Conservation (phyloP, 108 stramenopile species). For the Ochromonas danica region DNA sequence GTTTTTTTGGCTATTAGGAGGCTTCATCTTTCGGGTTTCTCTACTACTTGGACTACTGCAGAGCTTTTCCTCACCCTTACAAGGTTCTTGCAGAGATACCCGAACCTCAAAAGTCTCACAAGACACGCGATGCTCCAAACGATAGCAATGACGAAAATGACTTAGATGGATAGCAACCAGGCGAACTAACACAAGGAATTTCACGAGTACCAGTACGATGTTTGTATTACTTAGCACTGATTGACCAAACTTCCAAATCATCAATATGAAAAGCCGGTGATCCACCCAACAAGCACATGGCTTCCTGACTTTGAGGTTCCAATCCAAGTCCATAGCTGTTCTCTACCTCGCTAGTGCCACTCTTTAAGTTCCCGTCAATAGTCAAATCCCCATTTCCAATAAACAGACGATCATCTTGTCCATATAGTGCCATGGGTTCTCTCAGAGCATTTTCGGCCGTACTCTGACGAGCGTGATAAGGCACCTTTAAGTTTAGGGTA, state of each 20-base stretch:
- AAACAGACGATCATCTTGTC: conserved; percentile 1
- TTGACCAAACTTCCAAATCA: conserved; percentile 21
- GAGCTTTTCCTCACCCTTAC: not conserved
- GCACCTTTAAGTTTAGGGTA: not conserved
- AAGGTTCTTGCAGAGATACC: not conserved
- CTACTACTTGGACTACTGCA: conserved; percentile 28
- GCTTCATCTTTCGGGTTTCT: not conserved
- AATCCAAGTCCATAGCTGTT: conserved; percentile 7
- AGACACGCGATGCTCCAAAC: not conserved
- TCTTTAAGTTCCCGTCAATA: not conserved
- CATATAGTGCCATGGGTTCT: not conserved
- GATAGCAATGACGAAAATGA: not conserved
- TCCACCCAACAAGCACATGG: conserved; percentile 5
- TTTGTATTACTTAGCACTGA: not conserved
- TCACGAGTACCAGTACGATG: not conserved
- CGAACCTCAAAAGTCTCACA: not conserved
- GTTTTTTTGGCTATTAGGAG: not conserved
- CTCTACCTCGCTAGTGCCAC: not conserved
- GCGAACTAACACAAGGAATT: not conserved
- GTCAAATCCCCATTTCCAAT: conserved; percentile 24
- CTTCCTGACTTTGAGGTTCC: not conserved
- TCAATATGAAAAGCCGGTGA: not conserved
- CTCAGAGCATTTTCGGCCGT: not conserved
- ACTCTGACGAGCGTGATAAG: not conserved
- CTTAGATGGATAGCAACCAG: not conserved